phyloP scores from a whole-genome alignment of 805 yeast species.

The Phaffomyces opuntiae region DNA sequence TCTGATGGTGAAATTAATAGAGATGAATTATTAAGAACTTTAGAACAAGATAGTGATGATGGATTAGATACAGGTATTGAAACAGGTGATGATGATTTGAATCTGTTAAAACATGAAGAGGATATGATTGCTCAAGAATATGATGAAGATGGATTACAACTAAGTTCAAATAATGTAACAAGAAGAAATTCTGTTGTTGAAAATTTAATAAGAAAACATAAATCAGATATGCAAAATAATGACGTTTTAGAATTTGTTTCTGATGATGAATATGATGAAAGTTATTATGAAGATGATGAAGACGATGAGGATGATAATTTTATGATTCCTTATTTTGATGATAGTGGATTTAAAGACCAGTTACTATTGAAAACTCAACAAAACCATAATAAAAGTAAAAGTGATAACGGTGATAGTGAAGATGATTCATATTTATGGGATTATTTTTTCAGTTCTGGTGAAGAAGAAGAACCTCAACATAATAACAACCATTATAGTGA shows the following conservation, averaged over 20 bases:
- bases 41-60: conserved; percentile 27
- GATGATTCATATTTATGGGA: conserved; percentile 73
- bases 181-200: conserved; percentile 28
- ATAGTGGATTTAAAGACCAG: conserved; percentile 23
- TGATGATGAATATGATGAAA: conserved; percentile 25
- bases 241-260: conserved; percentile 27
- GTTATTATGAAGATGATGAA: conserved; percentile 20
- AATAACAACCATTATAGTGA: conserved; percentile 29
- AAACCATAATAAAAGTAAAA: conserved; percentile 5
- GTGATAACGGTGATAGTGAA: conserved; percentile 21
- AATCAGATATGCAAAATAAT: conserved; percentile 35
- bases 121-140: conserved; percentile 36
- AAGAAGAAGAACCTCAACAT: conserved; percentile 22
- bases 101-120: conserved; percentile 34
- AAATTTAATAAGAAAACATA: conserved; percentile 34
- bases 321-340: conserved; percentile 35
- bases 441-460: conserved; percentile 52
- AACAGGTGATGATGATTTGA: conserved; percentile 28
- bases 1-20: conserved; percentile 60
- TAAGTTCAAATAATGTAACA: conserved; percentile 23
- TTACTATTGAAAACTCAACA: conserved; percentile 7
- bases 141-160: conserved; percentile 20
- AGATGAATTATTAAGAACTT: conserved; percentile 34
- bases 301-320: conserved; percentile 22
- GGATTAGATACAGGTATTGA: conserved; percentile 29